phyloP scores from a whole-genome alignment of 805 yeast genomes.

The Candida argentea region DNA sequence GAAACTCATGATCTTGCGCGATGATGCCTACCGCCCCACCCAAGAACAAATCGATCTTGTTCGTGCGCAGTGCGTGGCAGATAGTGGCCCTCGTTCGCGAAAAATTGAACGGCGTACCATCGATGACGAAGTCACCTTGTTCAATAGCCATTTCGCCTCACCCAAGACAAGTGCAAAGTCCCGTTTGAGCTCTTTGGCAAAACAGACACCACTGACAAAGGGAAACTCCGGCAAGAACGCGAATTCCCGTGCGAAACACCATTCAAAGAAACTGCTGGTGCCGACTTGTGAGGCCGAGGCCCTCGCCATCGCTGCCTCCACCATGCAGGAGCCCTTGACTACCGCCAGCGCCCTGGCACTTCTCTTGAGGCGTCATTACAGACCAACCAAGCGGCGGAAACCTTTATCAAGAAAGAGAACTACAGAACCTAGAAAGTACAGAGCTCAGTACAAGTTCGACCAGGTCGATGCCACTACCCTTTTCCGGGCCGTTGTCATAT shows the following conservation, averaged over 20 bases:
- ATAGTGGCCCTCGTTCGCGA: conserved; percentile 9
- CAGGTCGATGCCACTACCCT: conserved; percentile 43
- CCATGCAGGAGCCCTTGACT: conserved; percentile 3
- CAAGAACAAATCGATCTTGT: conserved; percentile 17
- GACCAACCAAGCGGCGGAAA: conserved; percentile 5
- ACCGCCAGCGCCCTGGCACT: too few relatives aligned
- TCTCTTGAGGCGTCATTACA: conserved; percentile 8
- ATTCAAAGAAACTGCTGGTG: background rate
- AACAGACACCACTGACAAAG: background rate
- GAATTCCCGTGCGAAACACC: conserved; percentile 1
- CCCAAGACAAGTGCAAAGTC: conserved; percentile 6
- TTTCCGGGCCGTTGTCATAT: conserved; percentile 56
- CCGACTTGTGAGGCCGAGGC: conserved; percentile 1
- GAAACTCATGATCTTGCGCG: conserved; percentile 21
- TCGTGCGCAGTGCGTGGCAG: conserved; percentile 15
- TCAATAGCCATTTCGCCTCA: conserved; percentile 1
- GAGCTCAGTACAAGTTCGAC: conserved; percentile 18
- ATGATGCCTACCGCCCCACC: conserved; percentile 18
- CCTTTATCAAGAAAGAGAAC: conserved; percentile 1
- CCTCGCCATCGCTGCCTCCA: background rate
- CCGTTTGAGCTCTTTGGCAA: conserved; percentile 15
- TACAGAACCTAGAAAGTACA: conserved; percentile 6
- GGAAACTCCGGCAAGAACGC: conserved; percentile 5
- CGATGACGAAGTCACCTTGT: conserved; percentile 16
- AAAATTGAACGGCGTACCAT: conserved; percentile 10